phyloP scores from a whole-genome alignment of 768 basidiomycete species.

The Lactifluus piperatus region DNA sequence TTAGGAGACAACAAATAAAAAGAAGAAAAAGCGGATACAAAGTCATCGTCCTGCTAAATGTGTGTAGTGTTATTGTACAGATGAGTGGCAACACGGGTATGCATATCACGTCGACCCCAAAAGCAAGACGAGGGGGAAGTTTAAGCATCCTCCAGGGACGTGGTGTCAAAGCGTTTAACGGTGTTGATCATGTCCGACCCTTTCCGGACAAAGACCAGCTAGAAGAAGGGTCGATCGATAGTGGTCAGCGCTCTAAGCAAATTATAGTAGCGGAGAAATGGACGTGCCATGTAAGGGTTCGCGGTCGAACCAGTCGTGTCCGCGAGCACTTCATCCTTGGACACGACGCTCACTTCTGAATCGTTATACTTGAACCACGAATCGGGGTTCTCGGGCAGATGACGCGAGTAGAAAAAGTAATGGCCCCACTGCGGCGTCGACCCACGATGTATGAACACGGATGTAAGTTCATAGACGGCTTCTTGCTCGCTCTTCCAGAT shows the following conservation, averaged over 20 bases:
- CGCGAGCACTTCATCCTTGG: conserved; percentile 75
- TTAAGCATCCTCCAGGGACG: conserved; percentile 23
- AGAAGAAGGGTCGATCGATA: not conserved
- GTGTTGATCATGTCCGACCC: conserved; percentile 74
- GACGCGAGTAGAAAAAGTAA: conserved; percentile 92
- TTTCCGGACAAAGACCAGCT: conserved; percentile 82
- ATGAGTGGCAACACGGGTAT: conserved; percentile 11
- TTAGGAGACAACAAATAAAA: not conserved
- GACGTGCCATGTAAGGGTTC: conserved; percentile 79
- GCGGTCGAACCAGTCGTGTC: conserved; percentile 87
- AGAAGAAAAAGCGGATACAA: not conserved
- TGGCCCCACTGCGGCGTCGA: conserved; percentile 83
- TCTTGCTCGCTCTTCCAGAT: conserved; percentile 63
- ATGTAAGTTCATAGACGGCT: conserved; percentile 81
- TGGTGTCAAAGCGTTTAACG: conserved; percentile 52
- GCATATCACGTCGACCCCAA: not conserved
- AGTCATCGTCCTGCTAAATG: not conserved
- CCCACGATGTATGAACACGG: conserved; percentile 93
- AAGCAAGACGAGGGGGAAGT: not conserved
- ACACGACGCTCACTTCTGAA: conserved; percentile 68
- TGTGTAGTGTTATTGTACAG: conserved; percentile 5
- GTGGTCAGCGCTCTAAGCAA: not conserved
- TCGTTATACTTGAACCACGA: conserved; percentile 98
- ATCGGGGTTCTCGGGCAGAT: conserved; percentile 72
- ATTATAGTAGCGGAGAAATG: not conserved